Percentiles rank a stretch among this genome's conserved stretches.
Conservation (phyloP, 352 stramenopile genomes). For the Pilasporangium apinafurcum region DNA sequence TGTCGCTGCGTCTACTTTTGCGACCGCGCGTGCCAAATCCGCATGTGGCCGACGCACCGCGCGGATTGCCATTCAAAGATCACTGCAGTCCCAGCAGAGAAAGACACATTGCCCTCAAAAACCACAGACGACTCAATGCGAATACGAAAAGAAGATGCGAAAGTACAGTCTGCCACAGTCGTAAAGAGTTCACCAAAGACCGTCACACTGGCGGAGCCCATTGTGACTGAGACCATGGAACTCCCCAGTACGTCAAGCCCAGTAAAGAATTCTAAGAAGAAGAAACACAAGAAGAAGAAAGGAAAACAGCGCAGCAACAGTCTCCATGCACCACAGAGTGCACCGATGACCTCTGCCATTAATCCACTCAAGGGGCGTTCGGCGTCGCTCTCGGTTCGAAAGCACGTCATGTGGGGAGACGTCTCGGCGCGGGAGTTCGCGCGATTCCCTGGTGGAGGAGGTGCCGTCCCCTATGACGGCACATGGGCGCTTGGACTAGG, state of each 20-base stretch:
- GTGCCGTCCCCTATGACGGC: conserved; percentile 72
- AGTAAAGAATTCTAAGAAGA: conserved; percentile 28
- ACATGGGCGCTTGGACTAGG: conserved; percentile 78
- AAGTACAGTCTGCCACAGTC: too few relatives aligned
- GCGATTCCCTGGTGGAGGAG: conserved; percentile 70
- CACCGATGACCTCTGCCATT: conserved; percentile 6
- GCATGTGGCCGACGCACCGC: conserved; percentile 53
- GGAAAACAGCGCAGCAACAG: conserved; percentile 69
- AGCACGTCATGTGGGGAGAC: conserved; percentile 74
- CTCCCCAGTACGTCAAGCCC: conserved; percentile 7
- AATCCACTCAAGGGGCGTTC: conserved; percentile 47
- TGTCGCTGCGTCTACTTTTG: conserved; percentile 75
- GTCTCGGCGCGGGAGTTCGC: conserved; percentile 69
- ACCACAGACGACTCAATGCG: too few relatives aligned
- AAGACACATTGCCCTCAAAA: not conserved
- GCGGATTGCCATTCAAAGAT: conserved; percentile 23
- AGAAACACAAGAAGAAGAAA: conserved; percentile 69
- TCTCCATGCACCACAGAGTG: conserved; percentile 38
- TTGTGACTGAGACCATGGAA: conserved; percentile 31
- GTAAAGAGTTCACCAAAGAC: too few relatives aligned
- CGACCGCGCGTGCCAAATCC: conserved; percentile 65
- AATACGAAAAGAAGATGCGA: too few relatives aligned
- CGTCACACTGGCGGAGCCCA: too few relatives aligned
- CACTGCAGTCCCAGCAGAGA: not conserved
- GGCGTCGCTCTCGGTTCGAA: conserved; percentile 46